Evolutionary conservation across 768 basidiomycete species (phyloP), one percentile per base, ranked within the genome.

Genomic region (Termitomyces sp.): DNA sequence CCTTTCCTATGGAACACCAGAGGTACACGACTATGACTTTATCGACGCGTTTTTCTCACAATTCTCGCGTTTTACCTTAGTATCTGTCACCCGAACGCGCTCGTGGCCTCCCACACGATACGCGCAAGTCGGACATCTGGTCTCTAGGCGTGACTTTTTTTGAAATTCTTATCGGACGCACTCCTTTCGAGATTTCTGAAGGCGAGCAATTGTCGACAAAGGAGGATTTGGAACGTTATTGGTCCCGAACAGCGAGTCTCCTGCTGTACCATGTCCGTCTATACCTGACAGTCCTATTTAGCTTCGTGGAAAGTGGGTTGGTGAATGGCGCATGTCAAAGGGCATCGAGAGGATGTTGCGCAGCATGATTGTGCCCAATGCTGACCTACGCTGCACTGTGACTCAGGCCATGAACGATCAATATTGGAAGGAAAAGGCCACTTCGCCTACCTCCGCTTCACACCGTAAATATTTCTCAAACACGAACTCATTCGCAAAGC

Each of bases 1-100:
- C 64, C 79, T 92, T 46, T 83, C 90, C 0, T 91, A 91, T 67
- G 96, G 94, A 5, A 98, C 95, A 4, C 94, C 94, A 27, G 94
- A 96, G 76, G 90, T 92, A 68, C 57, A 70, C 67, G 59, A 53
- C 18, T 13, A 29, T 20, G 48, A 10, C 36, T 27, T 24, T 20
- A 2, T 36, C 34, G 43, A 39, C 12, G 37, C 24, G 14, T 34
- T 12, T 31, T n/a, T 52, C 44, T 52, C 24, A 51, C 36, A 18
- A 24, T 50, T 65, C 49, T 39, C 59, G 53, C 18, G 49, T 52
- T 43, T 54, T 31, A 12, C 6, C 31, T 26, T 60, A 94, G 88
- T 98, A 98, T 71, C 84, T 98, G 7, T 88, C 91, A 7, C 95
- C 96, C 0, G 91, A 95, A 70, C 86, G 97, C 4, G 94, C 96